Percentiles rank a stretch among this genome's conserved stretches.
phyloP scores from a whole-genome alignment of 495 filamentous ascomycete species.

The Tuber calosporum region DNA sequence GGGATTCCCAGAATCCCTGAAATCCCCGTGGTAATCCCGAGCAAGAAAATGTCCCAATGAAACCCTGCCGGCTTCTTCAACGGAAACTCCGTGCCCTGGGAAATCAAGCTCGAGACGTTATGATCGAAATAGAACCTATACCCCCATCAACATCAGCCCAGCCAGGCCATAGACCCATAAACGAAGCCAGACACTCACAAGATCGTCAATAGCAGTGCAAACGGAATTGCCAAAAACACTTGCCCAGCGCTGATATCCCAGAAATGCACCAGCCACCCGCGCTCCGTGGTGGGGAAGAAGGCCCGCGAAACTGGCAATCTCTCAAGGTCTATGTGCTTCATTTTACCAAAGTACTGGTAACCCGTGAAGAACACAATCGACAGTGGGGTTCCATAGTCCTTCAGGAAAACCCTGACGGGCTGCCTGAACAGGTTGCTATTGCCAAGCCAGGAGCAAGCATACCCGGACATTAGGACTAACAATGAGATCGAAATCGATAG shows the following conservation, averaged over 20 bases:
- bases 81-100: conserved; percentile 88
- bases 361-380: conserved; percentile 83
- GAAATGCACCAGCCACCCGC: conserved; percentile 78
- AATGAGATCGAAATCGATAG: conserved; percentile 66
- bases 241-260: conserved; percentile 71
- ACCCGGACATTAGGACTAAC: conserved; percentile 64
- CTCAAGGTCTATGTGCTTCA: conserved; percentile 58
- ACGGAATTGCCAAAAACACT: conserved; percentile 77
- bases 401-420: conserved; percentile 65
- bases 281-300: conserved; percentile 72
- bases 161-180: conserved; percentile 46
- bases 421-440: conserved; percentile 62
- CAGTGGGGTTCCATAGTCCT: conserved; percentile 76
- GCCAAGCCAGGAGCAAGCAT: conserved; percentile 63
- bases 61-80: conserved; percentile 87
- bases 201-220: conserved; percentile 4
- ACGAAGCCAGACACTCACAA: neutral
- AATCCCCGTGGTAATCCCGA: conserved; percentile 78
- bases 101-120: conserved; percentile 80
- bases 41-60: conserved; percentile 91
- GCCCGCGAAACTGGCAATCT: conserved; percentile 64
- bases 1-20: conserved; percentile 80
- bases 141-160: conserved; percentile 70
- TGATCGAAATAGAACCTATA: conserved; percentile 75
- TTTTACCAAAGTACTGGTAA: conserved; percentile 76